Conservation (phyloP, 1,284 basidiomycete species). For the Inonotus obliquus region DNA sequence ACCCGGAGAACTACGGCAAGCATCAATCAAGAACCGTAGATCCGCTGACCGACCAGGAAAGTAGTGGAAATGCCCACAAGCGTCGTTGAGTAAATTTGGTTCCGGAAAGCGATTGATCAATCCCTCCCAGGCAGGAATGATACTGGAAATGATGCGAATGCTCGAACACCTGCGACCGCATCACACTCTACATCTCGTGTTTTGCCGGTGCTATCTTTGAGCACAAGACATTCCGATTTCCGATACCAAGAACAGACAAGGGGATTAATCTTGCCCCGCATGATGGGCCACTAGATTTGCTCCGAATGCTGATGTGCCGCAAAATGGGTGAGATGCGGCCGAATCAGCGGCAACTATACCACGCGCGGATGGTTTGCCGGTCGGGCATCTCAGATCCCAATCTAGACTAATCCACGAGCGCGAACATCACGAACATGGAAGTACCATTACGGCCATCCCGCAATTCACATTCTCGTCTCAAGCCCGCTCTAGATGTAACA, state of each 20-base stretch:
- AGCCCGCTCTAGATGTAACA: neutral
- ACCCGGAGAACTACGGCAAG: neutral
- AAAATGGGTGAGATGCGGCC: neutral
- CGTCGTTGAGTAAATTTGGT: neutral
- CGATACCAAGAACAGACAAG: neutral
- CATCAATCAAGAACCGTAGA: neutral
- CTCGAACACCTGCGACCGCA: neutral
- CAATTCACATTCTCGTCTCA: neutral
- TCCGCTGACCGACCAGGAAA: neutral
- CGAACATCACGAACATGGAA: neutral
- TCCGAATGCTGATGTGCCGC: neutral
- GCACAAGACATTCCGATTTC: neutral
- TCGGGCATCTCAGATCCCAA: neutral
- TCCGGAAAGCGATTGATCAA: neutral
- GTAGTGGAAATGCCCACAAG: neutral
- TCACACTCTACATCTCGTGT: neutral
- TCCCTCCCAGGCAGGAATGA: neutral
- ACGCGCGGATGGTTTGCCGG: neutral
- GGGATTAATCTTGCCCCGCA: neutral
- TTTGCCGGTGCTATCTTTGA: neutral
- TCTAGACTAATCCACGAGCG: neutral
- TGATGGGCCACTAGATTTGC: constrained; percentile 5
- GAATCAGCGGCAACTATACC: neutral
- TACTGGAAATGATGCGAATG: neutral
- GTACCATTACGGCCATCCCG: neutral